These are phyloP conservation scores for Yueomyces sinensis DNA, from an alignment of 805 yeast genomes.

Conservation along the genomic window DNA sequence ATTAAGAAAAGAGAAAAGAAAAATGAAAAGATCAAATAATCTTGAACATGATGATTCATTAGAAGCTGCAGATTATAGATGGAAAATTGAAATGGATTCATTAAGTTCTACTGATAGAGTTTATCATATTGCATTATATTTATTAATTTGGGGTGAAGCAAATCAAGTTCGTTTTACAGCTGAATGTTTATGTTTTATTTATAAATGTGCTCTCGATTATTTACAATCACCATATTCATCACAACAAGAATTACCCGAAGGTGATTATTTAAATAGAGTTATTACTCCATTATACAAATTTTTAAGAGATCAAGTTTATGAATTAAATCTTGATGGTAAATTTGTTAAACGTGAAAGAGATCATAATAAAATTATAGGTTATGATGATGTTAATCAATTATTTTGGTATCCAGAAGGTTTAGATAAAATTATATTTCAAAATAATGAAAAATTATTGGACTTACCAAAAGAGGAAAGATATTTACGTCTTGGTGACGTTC, in stretches of 20 bases:
- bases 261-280: slow-evolving; percentile 83
- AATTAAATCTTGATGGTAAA: slow-evolving; percentile 59
- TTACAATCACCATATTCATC: slow-evolving; percentile 81
- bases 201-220: slow-evolving; percentile 89
- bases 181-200: slow-evolving; percentile 85
- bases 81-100: slow-evolving; percentile 71
- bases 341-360: slow-evolving; percentile 76
- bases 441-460: slow-evolving; percentile 84
- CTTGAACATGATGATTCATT: slow-evolving; percentile 79
- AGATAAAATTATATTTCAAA: slow-evolving; percentile 79
- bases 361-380: slow-evolving; percentile 73
- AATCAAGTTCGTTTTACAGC: slow-evolving; percentile 88
- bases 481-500: slow-evolving; percentile 78
- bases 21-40: slow-evolving; percentile 65
- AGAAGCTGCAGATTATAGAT: slow-evolving; percentile 69
- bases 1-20: slow-evolving; percentile 66
- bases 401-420: slow-evolving; percentile 99
- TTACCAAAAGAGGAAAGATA: slow-evolving; percentile 84
- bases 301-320: slow-evolving; percentile 71
- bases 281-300: slow-evolving; percentile 81
- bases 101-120: slow-evolving; percentile 68
- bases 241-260: slow-evolving; percentile 76
- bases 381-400: slow-evolving; percentile 96
- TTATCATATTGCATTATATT: slow-evolving; percentile 62
- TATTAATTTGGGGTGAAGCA: slow-evolving; percentile 82